phyloP scores from a whole-genome alignment of 345 rosid species.

The Trapa bicornis region DNA sequence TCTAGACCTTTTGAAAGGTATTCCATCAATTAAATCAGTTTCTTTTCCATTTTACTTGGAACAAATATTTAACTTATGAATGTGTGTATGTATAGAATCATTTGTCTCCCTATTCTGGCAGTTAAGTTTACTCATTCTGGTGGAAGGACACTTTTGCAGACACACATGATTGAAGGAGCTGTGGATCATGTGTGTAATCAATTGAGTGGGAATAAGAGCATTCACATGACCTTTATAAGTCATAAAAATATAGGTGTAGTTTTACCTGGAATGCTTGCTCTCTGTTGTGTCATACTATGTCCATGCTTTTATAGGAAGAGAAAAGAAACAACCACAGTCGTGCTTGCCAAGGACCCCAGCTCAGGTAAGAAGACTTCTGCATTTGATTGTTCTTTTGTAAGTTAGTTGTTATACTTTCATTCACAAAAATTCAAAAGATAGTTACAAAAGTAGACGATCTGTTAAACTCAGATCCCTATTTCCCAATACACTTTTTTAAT shows the following conservation, averaged over 20 bases:
- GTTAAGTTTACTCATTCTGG: slow-evolving; percentile 15
- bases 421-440: too few species aligned
- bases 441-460: too few species aligned
- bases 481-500: too few species aligned
- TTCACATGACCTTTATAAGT: slow-evolving; percentile 6
- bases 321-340: slow-evolving; percentile 44
- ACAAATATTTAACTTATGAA: not conserved
- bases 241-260: slow-evolving; percentile 26
- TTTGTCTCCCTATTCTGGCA: slow-evolving; percentile 15
- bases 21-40: slow-evolving; percentile 7
- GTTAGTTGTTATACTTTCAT: too few species aligned
- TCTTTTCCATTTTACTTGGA: slow-evolving; percentile 1
- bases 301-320: slow-evolving; percentile 50
- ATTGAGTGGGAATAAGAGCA: slow-evolving; percentile 2
- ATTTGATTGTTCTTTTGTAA: too few species aligned
- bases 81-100: slow-evolving; percentile 5
- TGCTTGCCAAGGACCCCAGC: slow-evolving; percentile 42
- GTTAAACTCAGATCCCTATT: too few species aligned
- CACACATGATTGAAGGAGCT: slow-evolving; percentile 14
- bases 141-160: slow-evolving; percentile 48
- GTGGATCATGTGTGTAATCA: slow-evolving; percentile 7
- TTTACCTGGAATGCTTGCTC: slow-evolving; percentile 39
- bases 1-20: slow-evolving; percentile 21
- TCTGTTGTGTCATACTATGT: slow-evolving; percentile 44
- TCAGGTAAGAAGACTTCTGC: slow-evolving; percentile 34